These are phyloP conservation scores for Brassica incana DNA, from an alignment of 345 rosid genomes.

Conservation along the genomic window DNA sequence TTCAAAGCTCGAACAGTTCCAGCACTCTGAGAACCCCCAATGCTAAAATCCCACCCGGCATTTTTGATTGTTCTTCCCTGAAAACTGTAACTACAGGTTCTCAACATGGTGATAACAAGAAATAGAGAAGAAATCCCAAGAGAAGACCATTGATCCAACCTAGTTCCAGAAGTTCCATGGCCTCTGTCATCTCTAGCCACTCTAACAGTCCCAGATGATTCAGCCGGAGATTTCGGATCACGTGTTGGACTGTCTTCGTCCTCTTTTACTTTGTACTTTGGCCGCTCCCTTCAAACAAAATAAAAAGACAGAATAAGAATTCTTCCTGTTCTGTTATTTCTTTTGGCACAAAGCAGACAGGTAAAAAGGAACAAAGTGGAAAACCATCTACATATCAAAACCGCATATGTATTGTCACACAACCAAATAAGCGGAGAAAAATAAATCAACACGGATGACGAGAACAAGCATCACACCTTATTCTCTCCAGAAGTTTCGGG, in stretches of 20 bases:
- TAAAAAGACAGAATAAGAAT: slow-evolving; percentile 4
- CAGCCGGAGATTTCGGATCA: slow-evolving; percentile 51
- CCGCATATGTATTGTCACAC: slow-evolving; percentile 4
- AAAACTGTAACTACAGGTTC: slow-evolving; percentile 45
- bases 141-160: slow-evolving; percentile 51
- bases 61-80: slow-evolving; percentile 69
- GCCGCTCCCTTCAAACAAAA: slow-evolving; percentile 77
- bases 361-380: background rate
- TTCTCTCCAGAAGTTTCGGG: slow-evolving; percentile 87
- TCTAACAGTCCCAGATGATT: slow-evolving; percentile 74
- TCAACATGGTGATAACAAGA: slow-evolving; percentile 33
- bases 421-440: background rate
- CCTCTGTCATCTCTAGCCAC: slow-evolving; percentile 63
- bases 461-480: slow-evolving; percentile 61
- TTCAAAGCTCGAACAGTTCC: slow-evolving; percentile 72
- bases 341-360: slow-evolving; percentile 22
- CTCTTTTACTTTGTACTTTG: slow-evolving; percentile 72
- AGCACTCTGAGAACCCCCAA: slow-evolving; percentile 71
- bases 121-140: slow-evolving; percentile 28
- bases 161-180: slow-evolving; percentile 66
- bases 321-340: background rate
- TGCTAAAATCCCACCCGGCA: slow-evolving; percentile 98
- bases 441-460: slow-evolving; percentile 12
- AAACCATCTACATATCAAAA: slow-evolving; percentile 14
- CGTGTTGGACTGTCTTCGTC: slow-evolving; percentile 54